phyloP scores from a whole-genome alignment of 2,329 filamentous ascomycete genomes.

The Lachnellula subtilissima region DNA sequence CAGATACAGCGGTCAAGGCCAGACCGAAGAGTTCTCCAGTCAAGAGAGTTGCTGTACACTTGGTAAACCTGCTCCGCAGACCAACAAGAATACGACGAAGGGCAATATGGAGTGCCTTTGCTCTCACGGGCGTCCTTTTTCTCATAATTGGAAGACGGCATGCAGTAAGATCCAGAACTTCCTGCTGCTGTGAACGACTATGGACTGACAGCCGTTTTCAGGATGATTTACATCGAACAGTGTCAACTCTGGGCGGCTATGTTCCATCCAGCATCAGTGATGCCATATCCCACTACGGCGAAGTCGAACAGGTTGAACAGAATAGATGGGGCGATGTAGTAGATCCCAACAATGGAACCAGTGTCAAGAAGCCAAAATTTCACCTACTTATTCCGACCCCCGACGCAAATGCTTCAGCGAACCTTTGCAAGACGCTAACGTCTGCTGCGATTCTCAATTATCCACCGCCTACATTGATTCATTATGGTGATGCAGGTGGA shows the following conservation, averaged over 20 bases:
- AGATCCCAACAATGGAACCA: slow-evolving; percentile 5
- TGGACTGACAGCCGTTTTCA: neutral
- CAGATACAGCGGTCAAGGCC: neutral
- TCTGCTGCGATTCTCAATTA: slow-evolving; percentile 56
- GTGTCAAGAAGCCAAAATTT: slow-evolving; percentile 34
- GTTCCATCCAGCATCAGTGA: slow-evolving; percentile 13
- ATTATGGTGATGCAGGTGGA: slow-evolving; percentile 27
- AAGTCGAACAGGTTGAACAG: neutral
- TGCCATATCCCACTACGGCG: slow-evolving; percentile 8
- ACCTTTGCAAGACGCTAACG: slow-evolving; percentile 53
- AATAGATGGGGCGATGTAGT: slow-evolving; percentile 14
- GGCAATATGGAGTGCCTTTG: slow-evolving; percentile 8
- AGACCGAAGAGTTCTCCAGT: slow-evolving; percentile 8
- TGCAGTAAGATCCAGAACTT: slow-evolving; percentile 1
- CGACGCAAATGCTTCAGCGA: slow-evolving; percentile 36
- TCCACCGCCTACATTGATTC: slow-evolving; percentile 51
- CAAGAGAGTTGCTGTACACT: slow-evolving; percentile 11
- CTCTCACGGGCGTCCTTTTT: slow-evolving; percentile 10
- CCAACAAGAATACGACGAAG: slow-evolving; percentile 17
- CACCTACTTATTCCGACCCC: slow-evolving; percentile 47
- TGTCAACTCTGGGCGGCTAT: slow-evolving; percentile 9
- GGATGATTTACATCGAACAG: slow-evolving; percentile 13
- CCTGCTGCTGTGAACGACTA: neutral
- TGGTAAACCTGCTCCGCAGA: slow-evolving; percentile 15
- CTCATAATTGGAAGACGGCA: slow-evolving; percentile 7